These are phyloP conservation scores for Bruguiera parviflora DNA, from an alignment of 345 rosid genomes.

Conservation along the genomic window DNA sequence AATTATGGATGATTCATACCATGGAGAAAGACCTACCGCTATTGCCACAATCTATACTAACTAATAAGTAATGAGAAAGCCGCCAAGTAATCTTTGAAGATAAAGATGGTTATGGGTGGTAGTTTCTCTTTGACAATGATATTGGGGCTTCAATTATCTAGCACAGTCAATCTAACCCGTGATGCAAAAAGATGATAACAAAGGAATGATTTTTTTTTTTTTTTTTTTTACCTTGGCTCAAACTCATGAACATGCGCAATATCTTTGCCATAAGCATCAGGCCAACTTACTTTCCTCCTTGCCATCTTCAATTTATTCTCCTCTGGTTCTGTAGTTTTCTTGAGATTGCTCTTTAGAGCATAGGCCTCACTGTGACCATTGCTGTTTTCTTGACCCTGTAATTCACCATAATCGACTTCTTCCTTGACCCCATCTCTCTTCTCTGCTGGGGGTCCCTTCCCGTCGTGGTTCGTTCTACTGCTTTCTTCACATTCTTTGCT, in stretches of 20 bases:
- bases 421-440: slow-evolving; percentile 38
- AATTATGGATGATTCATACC: too few species aligned
- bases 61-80: too few species aligned
- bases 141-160: neutral
- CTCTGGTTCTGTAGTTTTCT: slow-evolving; percentile 25
- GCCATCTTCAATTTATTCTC: slow-evolving; percentile 26
- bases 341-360: slow-evolving; percentile 59
- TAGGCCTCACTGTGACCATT: slow-evolving; percentile 24
- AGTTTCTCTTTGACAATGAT: too few species aligned
- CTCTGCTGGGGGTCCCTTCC: slow-evolving; percentile 28
- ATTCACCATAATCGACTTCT: slow-evolving; percentile 13
- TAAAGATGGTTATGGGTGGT: neutral
- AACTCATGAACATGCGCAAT: slow-evolving; percentile 75
- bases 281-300: slow-evolving; percentile 73
- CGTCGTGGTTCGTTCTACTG: slow-evolving; percentile 10
- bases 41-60: too few species aligned
- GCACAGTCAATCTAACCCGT: neutral
- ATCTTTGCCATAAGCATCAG: slow-evolving; percentile 73
- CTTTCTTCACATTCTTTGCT: slow-evolving; percentile 21
- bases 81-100: too few species aligned
- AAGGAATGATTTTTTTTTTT: neutral
- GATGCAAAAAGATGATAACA: neutral
- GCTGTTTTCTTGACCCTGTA: slow-evolving; percentile 16
- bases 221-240: slow-evolving; percentile 48
- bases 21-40: too few species aligned